phyloP scores from a whole-genome alignment of 2,329 filamentous ascomycete genomes.

The Xylariales sp. region DNA sequence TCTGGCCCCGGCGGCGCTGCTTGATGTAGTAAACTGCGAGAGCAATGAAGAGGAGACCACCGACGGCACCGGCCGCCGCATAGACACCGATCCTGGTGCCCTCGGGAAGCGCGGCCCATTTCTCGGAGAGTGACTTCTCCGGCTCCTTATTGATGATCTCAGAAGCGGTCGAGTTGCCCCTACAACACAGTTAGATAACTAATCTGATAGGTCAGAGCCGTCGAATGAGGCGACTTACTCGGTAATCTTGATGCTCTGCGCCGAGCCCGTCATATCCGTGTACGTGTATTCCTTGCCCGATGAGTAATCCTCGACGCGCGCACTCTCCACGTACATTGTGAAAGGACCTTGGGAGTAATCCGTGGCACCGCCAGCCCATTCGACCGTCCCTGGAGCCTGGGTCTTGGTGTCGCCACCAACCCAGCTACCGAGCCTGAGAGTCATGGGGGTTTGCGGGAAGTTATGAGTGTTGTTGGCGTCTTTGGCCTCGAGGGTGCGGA shows the following conservation, averaged over 20 bases:
- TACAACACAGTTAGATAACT: constrained; percentile 42
- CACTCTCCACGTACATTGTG: constrained; percentile 78
- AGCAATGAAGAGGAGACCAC: constrained; percentile 47
- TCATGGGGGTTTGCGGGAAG: constrained; percentile 83
- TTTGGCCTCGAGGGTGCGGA: constrained; percentile 71
- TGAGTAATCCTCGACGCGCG: constrained; percentile 66
- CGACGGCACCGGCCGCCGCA: constrained; percentile 59
- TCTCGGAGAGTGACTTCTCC: constrained; percentile 61
- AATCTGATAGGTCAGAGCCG: neutral
- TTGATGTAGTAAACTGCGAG: constrained; percentile 66
- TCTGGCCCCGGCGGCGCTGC: constrained; percentile 64
- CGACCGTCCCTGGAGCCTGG: constrained; percentile 66
- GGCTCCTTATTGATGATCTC: constrained; percentile 55
- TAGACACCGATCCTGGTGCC: constrained; percentile 66
- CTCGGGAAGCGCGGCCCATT: constrained; percentile 64
- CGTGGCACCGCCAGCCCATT: constrained; percentile 77
- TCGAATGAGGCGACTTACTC: constrained; percentile 56
- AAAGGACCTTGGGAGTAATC: constrained; percentile 75
- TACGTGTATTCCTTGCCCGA: constrained; percentile 74
- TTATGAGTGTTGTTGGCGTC: constrained; percentile 70
- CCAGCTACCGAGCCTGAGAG: constrained; percentile 75
- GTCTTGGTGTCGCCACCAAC: constrained; percentile 67
- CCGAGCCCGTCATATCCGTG: constrained; percentile 69
- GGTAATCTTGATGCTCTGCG: constrained; percentile 70
- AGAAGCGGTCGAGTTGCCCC: constrained; percentile 68